Evolutionary conservation across 225 moss, liverwort and hornwort species (phyloP), one percentile per base, ranked within the genome.

Genomic region (Pleurozium schreberi): DNA sequence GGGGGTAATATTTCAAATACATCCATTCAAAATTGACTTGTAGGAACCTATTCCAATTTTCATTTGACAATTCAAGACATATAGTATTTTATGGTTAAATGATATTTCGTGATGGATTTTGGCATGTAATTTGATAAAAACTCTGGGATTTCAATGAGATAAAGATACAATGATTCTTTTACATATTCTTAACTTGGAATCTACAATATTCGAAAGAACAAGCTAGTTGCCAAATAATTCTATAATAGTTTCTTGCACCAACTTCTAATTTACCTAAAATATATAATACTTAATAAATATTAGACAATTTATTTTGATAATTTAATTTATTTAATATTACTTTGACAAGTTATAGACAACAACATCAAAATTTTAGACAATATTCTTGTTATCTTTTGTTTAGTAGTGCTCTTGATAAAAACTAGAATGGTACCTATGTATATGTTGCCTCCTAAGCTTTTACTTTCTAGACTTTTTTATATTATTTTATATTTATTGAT

Each of bases 381-480:
- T 21, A 45, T 20, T 81, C 8, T 30, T 81, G 0, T 27, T 27
- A 58, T 40, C n/a, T 80, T 58, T 25, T 59, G 11, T 19, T 26
- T 7, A 34, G 34, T 34, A 1, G 21, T 17, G 6, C 0, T 38
- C 16, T 2, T 10, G n/a, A n/a, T 25, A 10, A 21, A n/a, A 38
- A 55, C 55, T 26, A 10, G 36, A 78, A 53, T 55, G 38, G 4
- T 36, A 11, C 8, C 4, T 20, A 12, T 49, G 0, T 22, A 52
- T 38, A 53, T 36, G 3, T 25, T 38, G 15, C 3, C n/a, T n/a
- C n/a, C n/a, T n/a, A n/a, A n/a, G n/a, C n/a, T n/a, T n/a, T n/a
- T n/a, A n/a, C n/a, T n/a, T 52, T 25, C 34, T 16, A 10, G 10
- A 49, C 0, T 5, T 4, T 34, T 21, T 7, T 20, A 0, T 33